Evolutionary conservation across 352 stramenopile genomes (phyloP), one percentile per base, ranked within the genome.

Genomic region (Phytophthora europaea): DNA sequence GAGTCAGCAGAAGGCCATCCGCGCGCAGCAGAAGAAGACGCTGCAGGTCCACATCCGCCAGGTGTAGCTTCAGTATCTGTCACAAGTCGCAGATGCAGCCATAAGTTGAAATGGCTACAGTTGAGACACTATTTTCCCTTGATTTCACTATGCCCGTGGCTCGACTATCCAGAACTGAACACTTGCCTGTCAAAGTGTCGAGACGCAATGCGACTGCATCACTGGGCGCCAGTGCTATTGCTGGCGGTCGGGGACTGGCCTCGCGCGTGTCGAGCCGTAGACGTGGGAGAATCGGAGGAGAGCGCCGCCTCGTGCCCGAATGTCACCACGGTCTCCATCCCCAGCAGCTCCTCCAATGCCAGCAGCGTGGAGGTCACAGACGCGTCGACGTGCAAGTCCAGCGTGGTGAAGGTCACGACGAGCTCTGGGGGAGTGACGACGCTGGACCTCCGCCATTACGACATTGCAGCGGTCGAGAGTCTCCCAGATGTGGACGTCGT

Each of bases 1-100:
- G 85, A 68, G 65, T 20, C 81, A 87, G 61, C 85, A 92, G 61
- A 73, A 73, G n/a, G 62, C 72, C 5, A 61, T 88, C 43, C 64
- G 55, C 16, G 69, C 69, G 12, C 60, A 78, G 52, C 60, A 78
- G 52, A 73, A 75, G 70, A 72, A 69, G 51, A 50, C 72, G 63
- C 59, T 78, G 18, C 50, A 54, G 4, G 47, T 64, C 16, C 61
- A 70, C 36, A 36, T 68, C 40, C 47, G 52, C n/a, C 52, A 72
- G 20, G n/a, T 57, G 55, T 47, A 22, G 10, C 16, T 12, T 12
- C 18, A 20, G 16, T 50, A 18, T 45, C 38, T n/a, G 38, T 13
- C 50, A 68, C 51, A 68, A 51, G 61, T 53, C 48, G 20, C 65
- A 72, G 65, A 67, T 73, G 45, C 61, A 59, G 40, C 45, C 43